Evolutionary conservation across 208 protist genomes (phyloP).

Genomic region (Leishmania guyanensis): DNA sequence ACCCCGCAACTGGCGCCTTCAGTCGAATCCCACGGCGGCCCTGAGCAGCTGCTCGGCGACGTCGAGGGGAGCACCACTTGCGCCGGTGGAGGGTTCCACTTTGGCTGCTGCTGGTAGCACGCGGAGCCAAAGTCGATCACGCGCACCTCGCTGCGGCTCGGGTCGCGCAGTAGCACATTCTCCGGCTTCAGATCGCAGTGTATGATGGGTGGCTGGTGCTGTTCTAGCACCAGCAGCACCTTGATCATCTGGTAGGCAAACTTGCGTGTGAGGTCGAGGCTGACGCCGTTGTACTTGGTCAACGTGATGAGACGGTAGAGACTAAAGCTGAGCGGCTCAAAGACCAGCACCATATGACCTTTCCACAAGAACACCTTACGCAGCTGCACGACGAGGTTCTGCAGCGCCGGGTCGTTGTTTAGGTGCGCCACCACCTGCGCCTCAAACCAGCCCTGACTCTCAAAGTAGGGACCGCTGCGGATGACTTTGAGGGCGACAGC

Average conservation of each 20-base stretch:
- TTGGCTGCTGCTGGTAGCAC: conserved; percentile 76
- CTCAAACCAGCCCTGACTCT: conserved; percentile 77
- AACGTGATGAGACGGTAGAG: conserved; percentile 95
- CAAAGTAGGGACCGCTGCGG: conserved; percentile 79
- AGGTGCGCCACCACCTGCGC: conserved; percentile 80
- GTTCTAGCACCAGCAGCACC: conserved; percentile 91
- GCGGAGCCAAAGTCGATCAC: conserved; percentile 98
- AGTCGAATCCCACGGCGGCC: conserved; percentile 22
- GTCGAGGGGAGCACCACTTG: conserved; percentile 26
- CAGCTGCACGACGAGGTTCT: conserved; percentile 78
- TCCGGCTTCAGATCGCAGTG: conserved; percentile 98
- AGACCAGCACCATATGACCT: conserved; percentile 96
- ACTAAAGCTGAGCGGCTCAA: conserved; percentile 97
- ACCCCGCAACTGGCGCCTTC: neutral
- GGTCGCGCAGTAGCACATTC: conserved; percentile 92
- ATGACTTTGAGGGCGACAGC: conserved; percentile 89
- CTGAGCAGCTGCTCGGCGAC: conserved; percentile 22
- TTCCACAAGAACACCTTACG: conserved; percentile 84
- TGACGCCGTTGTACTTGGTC: conserved; percentile 90
- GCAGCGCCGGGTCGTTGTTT: conserved; percentile 51
- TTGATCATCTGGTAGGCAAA: conserved; percentile 96
- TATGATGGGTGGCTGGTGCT: conserved; percentile 93
- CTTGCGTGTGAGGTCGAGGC: conserved; percentile 87
- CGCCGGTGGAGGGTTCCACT: conserved; percentile 27
- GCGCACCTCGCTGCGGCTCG: conserved; percentile 91